These are phyloP conservation scores for Silene conica DNA, from an alignment of 148 eudicot species.

Conservation along the genomic window DNA sequence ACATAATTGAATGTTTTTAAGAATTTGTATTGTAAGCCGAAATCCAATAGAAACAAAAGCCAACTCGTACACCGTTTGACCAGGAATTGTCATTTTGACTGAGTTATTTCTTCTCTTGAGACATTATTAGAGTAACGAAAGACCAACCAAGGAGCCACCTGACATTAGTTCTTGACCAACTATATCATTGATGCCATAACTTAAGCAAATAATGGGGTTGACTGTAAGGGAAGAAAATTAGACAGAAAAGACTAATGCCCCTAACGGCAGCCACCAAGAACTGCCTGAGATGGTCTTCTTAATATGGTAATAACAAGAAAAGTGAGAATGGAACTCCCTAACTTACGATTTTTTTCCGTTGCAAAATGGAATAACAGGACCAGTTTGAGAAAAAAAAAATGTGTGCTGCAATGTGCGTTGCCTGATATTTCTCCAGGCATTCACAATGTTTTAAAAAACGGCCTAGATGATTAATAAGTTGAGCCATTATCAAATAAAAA, in stretches of 20 bases:
- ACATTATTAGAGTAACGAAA: neutral
- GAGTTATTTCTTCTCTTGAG: neutral
- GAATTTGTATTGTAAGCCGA: neutral
- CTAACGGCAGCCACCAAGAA: neutral
- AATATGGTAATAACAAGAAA: neutral
- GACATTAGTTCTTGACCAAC: neutral
- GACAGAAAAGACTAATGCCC: neutral
- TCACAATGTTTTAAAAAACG: neutral
- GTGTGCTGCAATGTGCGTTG: neutral
- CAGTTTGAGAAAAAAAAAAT: neutral
- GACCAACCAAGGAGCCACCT: neutral
- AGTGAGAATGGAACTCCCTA: neutral
- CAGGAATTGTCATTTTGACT: neutral
- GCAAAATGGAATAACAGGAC: neutral
- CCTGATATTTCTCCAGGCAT: neutral
- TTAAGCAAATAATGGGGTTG: neutral
- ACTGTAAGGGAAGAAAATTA: neutral
- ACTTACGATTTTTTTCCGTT: neutral
- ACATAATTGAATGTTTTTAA: neutral
- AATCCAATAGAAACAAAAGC: constrained; percentile 1
- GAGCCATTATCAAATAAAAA: neutral
- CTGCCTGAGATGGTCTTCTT: constrained; percentile 6
- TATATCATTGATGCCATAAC: neutral
- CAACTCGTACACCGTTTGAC: constrained; percentile 2
- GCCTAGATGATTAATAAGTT: neutral